Conservation (phyloP, 2,329 filamentous ascomycete species). For the Arachnomyces sp. region DNA sequence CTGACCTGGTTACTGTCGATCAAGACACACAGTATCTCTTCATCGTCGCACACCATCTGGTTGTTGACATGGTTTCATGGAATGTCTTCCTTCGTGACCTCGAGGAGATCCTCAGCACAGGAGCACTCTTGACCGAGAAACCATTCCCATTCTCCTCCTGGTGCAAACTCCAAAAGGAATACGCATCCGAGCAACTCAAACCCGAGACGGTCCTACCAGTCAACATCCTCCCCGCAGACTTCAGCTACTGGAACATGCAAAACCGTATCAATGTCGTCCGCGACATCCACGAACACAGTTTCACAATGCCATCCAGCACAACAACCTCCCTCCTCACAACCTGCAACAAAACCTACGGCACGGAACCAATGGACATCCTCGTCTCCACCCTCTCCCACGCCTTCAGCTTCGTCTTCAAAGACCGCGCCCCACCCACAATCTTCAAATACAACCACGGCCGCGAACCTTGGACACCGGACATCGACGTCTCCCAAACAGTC, state of each 20-base stretch:
- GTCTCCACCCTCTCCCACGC: conserved; percentile 35
- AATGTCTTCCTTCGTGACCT: conserved; percentile 32
- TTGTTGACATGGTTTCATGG: conserved; percentile 36
- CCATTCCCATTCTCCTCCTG: conserved; percentile 32
- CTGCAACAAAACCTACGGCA: conserved; percentile 25
- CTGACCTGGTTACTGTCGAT: conserved; percentile 34
- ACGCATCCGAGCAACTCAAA: conserved; percentile 18
- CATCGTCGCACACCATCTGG: conserved; percentile 31
- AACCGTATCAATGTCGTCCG: conserved; percentile 25
- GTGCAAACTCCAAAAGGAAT: conserved; percentile 26
- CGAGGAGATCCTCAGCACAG: conserved; percentile 24
- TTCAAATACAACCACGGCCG: conserved; percentile 45
- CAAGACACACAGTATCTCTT: conserved; percentile 24
- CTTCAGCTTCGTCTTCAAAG: conserved; percentile 37
- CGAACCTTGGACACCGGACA: conserved; percentile 37
- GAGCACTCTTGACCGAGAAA: conserved; percentile 19
- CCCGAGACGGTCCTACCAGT: conserved; percentile 14
- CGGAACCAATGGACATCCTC: conserved; percentile 31
- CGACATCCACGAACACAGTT: conserved; percentile 27
- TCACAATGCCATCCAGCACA: conserved; percentile 24
- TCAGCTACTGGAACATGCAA: conserved; percentile 30
- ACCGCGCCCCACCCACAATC: conserved; percentile 35
- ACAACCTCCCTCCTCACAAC: conserved; percentile 23
- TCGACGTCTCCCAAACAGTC: conserved; percentile 44
- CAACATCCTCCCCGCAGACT: conserved; percentile 24